phyloP scores from a whole-genome alignment of 768 basidiomycete species.

The Dendrothele bispora region DNA sequence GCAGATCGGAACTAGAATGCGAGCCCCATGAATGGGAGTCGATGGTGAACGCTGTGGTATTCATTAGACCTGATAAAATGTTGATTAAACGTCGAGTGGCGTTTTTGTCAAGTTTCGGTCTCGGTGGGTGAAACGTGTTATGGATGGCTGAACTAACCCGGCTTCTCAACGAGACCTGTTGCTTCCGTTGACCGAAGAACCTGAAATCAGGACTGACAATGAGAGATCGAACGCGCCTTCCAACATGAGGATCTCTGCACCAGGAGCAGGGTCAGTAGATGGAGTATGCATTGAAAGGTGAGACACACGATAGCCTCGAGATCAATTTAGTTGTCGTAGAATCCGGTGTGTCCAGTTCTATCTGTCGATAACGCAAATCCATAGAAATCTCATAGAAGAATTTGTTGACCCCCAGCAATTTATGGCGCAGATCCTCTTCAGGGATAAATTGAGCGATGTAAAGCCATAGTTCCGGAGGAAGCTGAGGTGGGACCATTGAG shows the following conservation, averaged over 20 bases:
- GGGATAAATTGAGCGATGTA: conserved; percentile 28
- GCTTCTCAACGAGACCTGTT: background rate
- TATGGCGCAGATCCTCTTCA: conserved; percentile 21
- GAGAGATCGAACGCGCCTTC: conserved; percentile 22
- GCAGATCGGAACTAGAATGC: conserved; percentile 27
- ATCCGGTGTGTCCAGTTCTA: conserved; percentile 24
- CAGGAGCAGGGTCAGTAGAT: background rate
- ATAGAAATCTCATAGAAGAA: conserved; percentile 32
- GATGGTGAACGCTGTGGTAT: conserved; percentile 35
- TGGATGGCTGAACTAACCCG: conserved; percentile 11
- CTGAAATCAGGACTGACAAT: conserved; percentile 12
- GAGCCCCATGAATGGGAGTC: conserved; percentile 35
- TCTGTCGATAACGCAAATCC: conserved; percentile 24
- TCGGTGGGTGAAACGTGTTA: conserved; percentile 8
- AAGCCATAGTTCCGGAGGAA: conserved; percentile 36
- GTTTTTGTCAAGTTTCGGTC: conserved; percentile 17
- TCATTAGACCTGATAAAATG: conserved; percentile 30
- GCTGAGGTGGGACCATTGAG: too few relatives aligned
- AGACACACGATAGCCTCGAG: conserved; percentile 21
- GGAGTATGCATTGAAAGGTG: background rate
- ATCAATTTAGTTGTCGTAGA: conserved; percentile 14
- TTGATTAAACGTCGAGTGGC: conserved; percentile 27
- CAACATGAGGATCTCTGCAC: conserved; percentile 22
- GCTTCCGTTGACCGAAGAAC: conserved; percentile 1
- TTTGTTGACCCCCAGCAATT: conserved; percentile 29